Evolutionary conservation across 2,329 filamentous ascomycete genomes (phyloP).

Genomic region (Incumbomyces delicatus): DNA sequence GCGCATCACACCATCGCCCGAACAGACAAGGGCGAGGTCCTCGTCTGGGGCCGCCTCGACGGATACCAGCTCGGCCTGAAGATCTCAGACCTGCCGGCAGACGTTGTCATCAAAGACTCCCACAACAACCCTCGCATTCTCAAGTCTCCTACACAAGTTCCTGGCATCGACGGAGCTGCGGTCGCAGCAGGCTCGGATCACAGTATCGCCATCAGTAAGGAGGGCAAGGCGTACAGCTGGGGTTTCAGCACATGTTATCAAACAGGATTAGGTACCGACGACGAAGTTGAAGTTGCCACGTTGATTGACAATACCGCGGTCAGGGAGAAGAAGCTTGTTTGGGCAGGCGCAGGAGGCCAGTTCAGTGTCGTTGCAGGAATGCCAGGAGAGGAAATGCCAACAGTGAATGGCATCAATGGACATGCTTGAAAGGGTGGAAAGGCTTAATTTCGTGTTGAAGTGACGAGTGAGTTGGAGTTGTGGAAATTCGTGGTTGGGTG

Average conservation of each 20-base stretch:
- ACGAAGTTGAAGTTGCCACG: conserved; percentile 69
- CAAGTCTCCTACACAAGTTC: conserved; percentile 52
- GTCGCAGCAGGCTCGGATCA: conserved; percentile 62
- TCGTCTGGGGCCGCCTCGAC: conserved; percentile 53
- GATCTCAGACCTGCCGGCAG: conserved; percentile 44
- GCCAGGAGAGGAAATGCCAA: conserved; percentile 4
- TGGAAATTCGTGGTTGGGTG: too few species aligned
- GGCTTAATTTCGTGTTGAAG: too few species aligned
- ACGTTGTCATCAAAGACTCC: conserved; percentile 52
- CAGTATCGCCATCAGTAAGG: conserved; percentile 57
- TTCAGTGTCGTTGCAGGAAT: conserved; percentile 41
- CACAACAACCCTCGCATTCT: conserved; percentile 60
- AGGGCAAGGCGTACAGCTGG: conserved; percentile 67
- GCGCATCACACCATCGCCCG: conserved; percentile 62
- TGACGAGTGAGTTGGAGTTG: too few species aligned
- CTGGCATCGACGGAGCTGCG: conserved; percentile 47
- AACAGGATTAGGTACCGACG: conserved; percentile 65
- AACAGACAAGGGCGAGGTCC: conserved; percentile 44
- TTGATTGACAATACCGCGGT: conserved; percentile 77
- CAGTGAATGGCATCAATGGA: conserved; percentile 19
- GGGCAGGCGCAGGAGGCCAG: conserved; percentile 80
- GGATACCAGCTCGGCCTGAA: conserved; percentile 53
- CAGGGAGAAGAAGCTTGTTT: conserved; percentile 61
- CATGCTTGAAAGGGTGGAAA: conserved; percentile 8
- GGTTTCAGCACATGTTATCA: conserved; percentile 74